Base-by-base conservation (phyloP, 78 protist species). In the Dictyostelium purpureum region DNA sequence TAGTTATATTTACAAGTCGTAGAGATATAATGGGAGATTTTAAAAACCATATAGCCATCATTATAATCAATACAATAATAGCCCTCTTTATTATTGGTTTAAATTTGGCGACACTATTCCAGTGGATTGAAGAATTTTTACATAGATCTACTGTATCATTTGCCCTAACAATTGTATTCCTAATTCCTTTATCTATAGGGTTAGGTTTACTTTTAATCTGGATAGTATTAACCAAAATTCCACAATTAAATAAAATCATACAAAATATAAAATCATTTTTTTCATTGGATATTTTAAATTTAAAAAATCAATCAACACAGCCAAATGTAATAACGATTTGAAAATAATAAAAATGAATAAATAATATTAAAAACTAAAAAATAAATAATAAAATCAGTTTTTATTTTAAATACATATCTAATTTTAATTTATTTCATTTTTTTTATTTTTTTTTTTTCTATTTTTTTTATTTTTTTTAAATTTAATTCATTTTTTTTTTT, bases 1-100 rank as follows among this genome's bases (percentile, higher is more conserved):
- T 93, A 21, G 63, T 96, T 9, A 26, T 52, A 49, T 92, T 93
- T 33, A 80, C 97, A 26, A 3, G 81, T 19, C 7, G 37, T 18
- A 9, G 6, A 14, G 16, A 26, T 6, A 81, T 92, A 26, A 87
- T 95, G 93, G 75, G 88, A 19, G 42, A 43, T 9, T 95, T 82
- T 54, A 31, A 24, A 38, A 77, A 49, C 28, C 14, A 37, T 5
- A 24, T 31, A 51, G 14, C 31, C 19, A 74, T 85, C 16, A 61
- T 16, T 19, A 33, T 66, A 18, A 57, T 21, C 0, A 24, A 51
- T 6, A 14, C 28, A 18, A 31, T 65, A 18, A 65, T 79, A 7
- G 76, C 88, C 2, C 2, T 79, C 2, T 65, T 79, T 12, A 65
- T 79, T 5, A 43, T 79, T 43, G 33, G 49, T 19, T 31, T 79